Base-by-base conservation (phyloP, 2,329 filamentous ascomycete species). In the Hysterium pulicare region DNA sequence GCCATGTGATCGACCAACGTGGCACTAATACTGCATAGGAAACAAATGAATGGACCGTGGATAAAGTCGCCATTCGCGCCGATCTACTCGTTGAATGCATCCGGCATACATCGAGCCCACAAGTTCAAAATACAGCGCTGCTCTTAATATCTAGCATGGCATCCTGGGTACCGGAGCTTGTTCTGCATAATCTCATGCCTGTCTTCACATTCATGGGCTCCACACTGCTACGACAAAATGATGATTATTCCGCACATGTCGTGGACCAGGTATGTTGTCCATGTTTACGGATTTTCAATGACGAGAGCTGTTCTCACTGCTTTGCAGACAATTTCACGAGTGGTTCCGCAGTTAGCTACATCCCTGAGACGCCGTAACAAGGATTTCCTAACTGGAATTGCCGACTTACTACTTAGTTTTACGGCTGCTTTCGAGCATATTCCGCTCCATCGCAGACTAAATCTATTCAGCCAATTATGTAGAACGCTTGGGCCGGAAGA, bases 171-270 rank as follows among this genome's bases (percentile, higher is more conserved):
- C 93, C 94, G 0, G 90, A 95, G 63, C 73, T 95, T 36, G 88
- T 98, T 3, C 76, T 98, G 44, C 91, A 98, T 69, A 96, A 90
- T 55, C 88, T 98, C 41, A 98, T 98, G 93, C 93, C 93, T 10
- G 91, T 98, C 40, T 98, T 98, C 70, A 97, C 93, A 0, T 96
- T 97, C 63, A 96, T 97, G 84, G 90, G 91, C 32, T 86, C 85
- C 33, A 95, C 88, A 3, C 84, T 96, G 16, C 77, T 98, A 38
- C 84, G 87, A 37, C 91, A 96, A 69, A 89, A 88, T 55, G 94
- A 98, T 57, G 91, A 97, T 55, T 97, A 96, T 70, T 97, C 93
- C 17, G 90, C 90, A 10, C 88, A 95, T 63, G 91, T 98, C 23
- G 91, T 96, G 44, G 89, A 94, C 57, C 90, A 81, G 58, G 62